phyloP scores from a whole-genome alignment of 176 grass and related monocot genomes.

The Oryza australiensis region DNA sequence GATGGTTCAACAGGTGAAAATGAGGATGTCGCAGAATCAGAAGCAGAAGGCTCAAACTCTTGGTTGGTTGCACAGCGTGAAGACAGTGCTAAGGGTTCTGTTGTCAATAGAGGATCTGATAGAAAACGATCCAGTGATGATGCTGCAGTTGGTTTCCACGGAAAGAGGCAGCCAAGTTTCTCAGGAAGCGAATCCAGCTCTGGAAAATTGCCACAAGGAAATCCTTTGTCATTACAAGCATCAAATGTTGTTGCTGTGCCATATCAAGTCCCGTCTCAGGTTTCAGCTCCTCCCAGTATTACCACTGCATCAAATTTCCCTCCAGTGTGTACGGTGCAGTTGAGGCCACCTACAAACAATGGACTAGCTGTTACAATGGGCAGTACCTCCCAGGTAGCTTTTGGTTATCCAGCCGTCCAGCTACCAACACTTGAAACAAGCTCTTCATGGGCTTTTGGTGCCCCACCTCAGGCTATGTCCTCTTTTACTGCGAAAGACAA shows the following conservation, averaged over 20 bases:
- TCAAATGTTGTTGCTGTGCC: slow-evolving; percentile 37
- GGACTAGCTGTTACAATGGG: slow-evolving; percentile 28
- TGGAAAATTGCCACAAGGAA: slow-evolving; percentile 48
- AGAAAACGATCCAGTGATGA: slow-evolving; percentile 53
- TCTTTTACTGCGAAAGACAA: slow-evolving; percentile 45
- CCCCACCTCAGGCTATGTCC: slow-evolving; percentile 47
- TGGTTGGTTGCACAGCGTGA: slow-evolving; percentile 79
- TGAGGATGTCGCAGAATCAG: slow-evolving; percentile 86
- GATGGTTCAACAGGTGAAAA: slow-evolving; percentile 98
- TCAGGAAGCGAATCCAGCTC: slow-evolving; percentile 57
- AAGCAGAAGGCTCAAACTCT: slow-evolving; percentile 89
- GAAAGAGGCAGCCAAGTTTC: slow-evolving; percentile 59
- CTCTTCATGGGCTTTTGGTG: slow-evolving; percentile 76
- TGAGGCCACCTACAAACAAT: slow-evolving; percentile 54
- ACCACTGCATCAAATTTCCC: slow-evolving; percentile 45
- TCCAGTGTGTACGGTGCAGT: slow-evolving; percentile 53
- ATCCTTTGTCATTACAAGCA: slow-evolving; percentile 50
- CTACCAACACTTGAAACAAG: slow-evolving; percentile 93
- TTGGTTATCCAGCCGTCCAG: slow-evolving; percentile 81
- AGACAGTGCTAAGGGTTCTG: slow-evolving; percentile 54
- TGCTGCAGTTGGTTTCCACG: slow-evolving; percentile 56
- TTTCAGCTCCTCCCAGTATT: slow-evolving; percentile 42
- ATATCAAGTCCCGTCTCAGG: slow-evolving; percentile 51
- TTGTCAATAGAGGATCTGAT: slow-evolving; percentile 52
- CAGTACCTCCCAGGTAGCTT: slow-evolving; percentile 59